These are phyloP conservation scores for Pyrenophora graminea DNA, from an alignment of 2,329 filamentous ascomycete genomes.

Conservation along the genomic window DNA sequence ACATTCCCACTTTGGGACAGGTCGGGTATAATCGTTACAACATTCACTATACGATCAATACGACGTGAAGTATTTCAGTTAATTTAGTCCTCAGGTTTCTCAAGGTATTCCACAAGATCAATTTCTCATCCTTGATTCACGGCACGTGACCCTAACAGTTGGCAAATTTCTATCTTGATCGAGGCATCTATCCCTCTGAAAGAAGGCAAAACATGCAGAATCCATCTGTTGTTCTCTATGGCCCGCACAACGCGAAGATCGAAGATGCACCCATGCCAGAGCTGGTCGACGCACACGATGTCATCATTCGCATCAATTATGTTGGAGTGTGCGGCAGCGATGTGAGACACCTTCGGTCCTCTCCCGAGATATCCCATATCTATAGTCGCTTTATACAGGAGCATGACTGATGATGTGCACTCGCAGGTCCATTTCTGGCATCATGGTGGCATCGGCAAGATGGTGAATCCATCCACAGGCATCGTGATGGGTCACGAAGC, in stretches of 20 bases:
- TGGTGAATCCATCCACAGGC: constrained; percentile 75
- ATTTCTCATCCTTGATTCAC: background rate
- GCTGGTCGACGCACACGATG: constrained; percentile 45
- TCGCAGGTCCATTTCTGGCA: constrained; percentile 86
- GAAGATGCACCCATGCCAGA: constrained; percentile 47
- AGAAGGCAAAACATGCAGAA: constrained; percentile 36
- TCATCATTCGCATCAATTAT: constrained; percentile 52
- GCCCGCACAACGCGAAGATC: constrained; percentile 43
- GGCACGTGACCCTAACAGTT: background rate
- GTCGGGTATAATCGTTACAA: background rate
- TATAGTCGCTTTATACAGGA: too few relatives aligned
- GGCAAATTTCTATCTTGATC: too few relatives aligned
- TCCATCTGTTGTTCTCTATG: constrained; percentile 51
- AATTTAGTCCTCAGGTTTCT: too few relatives aligned
- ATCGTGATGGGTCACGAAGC: constrained; percentile 92
- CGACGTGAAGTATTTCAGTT: too few relatives aligned
- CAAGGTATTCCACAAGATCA: too few relatives aligned
- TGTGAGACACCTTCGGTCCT: constrained; percentile 12
- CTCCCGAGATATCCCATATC: background rate
- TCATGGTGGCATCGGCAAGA: constrained; percentile 87
- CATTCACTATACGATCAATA: background rate
- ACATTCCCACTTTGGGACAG: constrained; percentile 10
- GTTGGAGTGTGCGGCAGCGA: constrained; percentile 52
- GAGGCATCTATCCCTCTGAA: too few relatives aligned
- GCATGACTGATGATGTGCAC: background rate